phyloP scores from a whole-genome alignment of 1,284 basidiomycete species.

The Quambalaria eucalypti region DNA sequence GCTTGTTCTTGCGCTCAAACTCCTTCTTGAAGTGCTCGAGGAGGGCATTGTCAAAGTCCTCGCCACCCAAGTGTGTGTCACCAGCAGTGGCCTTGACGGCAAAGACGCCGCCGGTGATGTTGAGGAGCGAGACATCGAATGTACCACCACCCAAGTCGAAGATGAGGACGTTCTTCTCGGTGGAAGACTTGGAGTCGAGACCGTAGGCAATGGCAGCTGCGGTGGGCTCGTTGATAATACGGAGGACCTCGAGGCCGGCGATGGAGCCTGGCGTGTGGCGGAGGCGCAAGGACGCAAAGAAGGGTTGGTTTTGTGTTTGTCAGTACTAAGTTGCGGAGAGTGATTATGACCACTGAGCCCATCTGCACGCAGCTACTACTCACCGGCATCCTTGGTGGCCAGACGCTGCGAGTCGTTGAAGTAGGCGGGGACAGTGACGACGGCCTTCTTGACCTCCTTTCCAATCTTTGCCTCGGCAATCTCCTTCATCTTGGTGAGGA shows the following conservation, averaged over 20 bases:
- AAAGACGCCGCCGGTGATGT: conserved; percentile 59
- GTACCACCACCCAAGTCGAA: conserved; percentile 96
- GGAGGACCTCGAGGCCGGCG: conserved; percentile 60
- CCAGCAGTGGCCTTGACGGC: conserved; percentile 59
- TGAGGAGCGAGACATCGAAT: conserved; percentile 60
- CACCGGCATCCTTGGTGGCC: conserved; percentile 54
- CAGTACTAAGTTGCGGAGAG: too few species aligned
- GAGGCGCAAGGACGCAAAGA: background rate
- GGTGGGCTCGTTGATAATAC: conserved; percentile 61
- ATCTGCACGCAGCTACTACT: conserved; percentile 15
- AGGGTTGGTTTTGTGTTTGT: too few species aligned
- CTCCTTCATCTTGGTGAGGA: conserved; percentile 96
- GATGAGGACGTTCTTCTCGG: conserved; percentile 92
- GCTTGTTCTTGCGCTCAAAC: conserved; percentile 64
- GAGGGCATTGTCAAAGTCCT: conserved; percentile 96
- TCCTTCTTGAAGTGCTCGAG: conserved; percentile 69
- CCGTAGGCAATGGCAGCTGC: conserved; percentile 53
- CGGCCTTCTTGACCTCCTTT: conserved; percentile 59
- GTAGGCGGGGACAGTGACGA: conserved; percentile 63
- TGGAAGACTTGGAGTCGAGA: conserved; percentile 51
- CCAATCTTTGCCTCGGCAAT: conserved; percentile 60
- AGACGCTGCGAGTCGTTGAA: conserved; percentile 63
- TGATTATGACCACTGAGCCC: too few species aligned
- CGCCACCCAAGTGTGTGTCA: conserved; percentile 63
- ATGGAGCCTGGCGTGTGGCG: conserved; percentile 54